Evolutionary conservation across 768 basidiomycete genomes (phyloP).

Genomic region (Naganishia randhawae): DNA sequence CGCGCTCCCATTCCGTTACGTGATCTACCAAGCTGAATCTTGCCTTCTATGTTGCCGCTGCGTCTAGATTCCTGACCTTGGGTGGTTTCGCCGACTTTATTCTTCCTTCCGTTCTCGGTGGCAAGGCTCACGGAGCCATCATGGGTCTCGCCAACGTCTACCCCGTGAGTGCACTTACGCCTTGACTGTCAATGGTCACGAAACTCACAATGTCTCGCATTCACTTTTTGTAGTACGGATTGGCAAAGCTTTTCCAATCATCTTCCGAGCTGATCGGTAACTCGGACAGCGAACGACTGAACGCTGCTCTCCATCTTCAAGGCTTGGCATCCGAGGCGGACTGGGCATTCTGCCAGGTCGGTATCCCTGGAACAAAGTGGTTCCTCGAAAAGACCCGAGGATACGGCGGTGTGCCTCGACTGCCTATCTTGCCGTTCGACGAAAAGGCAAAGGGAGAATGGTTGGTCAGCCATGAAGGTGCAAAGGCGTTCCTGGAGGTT

Average conservation of each 20-base stretch:
- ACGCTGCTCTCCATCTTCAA: slow-evolving; percentile 71
- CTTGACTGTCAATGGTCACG: not conserved
- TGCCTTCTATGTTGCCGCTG: not conserved
- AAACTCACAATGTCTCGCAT: not conserved
- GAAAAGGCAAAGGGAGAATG: slow-evolving; percentile 56
- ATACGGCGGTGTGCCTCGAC: slow-evolving; percentile 75
- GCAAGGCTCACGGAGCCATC: slow-evolving; percentile 76
- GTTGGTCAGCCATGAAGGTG: slow-evolving; percentile 70
- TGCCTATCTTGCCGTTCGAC: slow-evolving; percentile 68
- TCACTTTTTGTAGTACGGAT: slow-evolving; percentile 55
- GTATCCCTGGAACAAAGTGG: slow-evolving; percentile 79
- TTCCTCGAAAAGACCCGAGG: slow-evolving; percentile 67
- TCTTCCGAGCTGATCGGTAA: slow-evolving; percentile 60
- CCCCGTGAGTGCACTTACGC: slow-evolving; percentile 27
- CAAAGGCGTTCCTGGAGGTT: slow-evolving; percentile 63
- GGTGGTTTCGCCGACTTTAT: slow-evolving; percentile 84
- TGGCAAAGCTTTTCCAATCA: slow-evolving; percentile 63
- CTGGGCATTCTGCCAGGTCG: slow-evolving; percentile 69
- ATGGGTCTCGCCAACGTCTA: slow-evolving; percentile 79
- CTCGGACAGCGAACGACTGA: slow-evolving; percentile 55
- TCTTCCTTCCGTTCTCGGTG: slow-evolving; percentile 65
- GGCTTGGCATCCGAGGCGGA: slow-evolving; percentile 77
- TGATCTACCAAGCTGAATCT: not conserved
- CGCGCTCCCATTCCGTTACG: not conserved
- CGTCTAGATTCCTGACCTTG: slow-evolving; percentile 65